Conservation (phyloP, 2,329 filamentous ascomycete species). For the Fonsecaea pugnacius region DNA sequence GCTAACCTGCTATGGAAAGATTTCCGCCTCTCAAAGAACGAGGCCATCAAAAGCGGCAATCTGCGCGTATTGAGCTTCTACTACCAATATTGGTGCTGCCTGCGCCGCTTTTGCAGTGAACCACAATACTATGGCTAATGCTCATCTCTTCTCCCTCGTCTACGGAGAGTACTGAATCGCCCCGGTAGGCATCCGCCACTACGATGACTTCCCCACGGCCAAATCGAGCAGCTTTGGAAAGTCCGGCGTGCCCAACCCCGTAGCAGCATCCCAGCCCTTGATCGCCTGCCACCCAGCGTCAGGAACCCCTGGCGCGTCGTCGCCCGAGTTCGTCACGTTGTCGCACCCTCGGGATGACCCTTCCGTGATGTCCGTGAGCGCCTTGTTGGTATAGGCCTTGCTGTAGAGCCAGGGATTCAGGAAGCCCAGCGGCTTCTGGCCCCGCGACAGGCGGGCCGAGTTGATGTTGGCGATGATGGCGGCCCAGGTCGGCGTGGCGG, state of each 20-base stretch:
- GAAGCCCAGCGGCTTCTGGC: slow-evolving; percentile 27
- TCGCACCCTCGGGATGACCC: slow-evolving; percentile 41
- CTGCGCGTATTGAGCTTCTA: neutral
- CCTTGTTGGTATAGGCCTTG: slow-evolving; percentile 23
- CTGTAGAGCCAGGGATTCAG: slow-evolving; percentile 31
- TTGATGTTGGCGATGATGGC: slow-evolving; percentile 68
- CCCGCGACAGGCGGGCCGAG: slow-evolving; percentile 60
- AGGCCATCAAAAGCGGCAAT: neutral
- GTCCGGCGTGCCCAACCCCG: slow-evolving; percentile 38
- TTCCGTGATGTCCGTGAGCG: slow-evolving; percentile 39
- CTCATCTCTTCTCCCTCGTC: neutral
- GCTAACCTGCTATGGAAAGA: neutral
- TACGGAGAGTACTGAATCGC: too few relatives aligned
- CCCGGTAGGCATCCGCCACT: too few relatives aligned
- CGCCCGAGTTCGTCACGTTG: slow-evolving; percentile 41
- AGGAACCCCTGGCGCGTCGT: slow-evolving; percentile 43
- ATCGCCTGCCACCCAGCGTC: slow-evolving; percentile 58
- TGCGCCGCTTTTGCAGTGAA: neutral
- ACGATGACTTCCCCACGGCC: neutral
- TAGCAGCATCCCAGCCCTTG: slow-evolving; percentile 43
- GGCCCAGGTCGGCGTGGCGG: slow-evolving; percentile 63
- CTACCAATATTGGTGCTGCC: neutral
- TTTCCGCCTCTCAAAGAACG: neutral
- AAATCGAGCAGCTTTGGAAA: slow-evolving; percentile 28
- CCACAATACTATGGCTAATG: neutral